Evolutionary conservation across 208 protist species (phyloP).

Genomic region (Trypanosoma caninum): DNA sequence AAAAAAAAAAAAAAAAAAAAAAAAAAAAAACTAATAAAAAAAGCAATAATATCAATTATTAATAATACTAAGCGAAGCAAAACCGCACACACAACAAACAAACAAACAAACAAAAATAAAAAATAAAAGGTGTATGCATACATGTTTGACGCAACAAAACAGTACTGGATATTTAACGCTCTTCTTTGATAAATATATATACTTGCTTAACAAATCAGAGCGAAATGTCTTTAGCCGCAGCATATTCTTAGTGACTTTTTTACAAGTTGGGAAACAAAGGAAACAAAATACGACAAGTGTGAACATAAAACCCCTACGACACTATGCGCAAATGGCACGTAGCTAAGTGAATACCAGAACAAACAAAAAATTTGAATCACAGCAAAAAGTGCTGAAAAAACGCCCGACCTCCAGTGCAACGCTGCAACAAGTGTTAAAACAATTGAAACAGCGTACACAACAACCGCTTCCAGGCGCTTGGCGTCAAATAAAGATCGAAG

Average conservation of each 20-base stretch:
- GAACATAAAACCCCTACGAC: conserved; percentile 34
- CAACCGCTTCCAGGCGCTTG: conserved; percentile 67
- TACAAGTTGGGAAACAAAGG: conserved; percentile 29
- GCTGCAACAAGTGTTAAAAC: conserved; percentile 69
- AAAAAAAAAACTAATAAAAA: not conserved
- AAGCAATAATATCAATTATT: not conserved
- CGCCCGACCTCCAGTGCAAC: conserved; percentile 50
- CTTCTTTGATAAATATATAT: no score
- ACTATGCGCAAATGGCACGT: conserved; percentile 81
- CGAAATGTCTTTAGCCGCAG: no score
- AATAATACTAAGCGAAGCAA: conserved; percentile 6
- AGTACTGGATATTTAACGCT: no score
- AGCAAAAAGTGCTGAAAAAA: conserved; percentile 60
- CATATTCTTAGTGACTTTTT: conserved; percentile 27
- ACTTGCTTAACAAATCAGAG: no score
- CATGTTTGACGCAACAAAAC: not conserved
- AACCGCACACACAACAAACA: not conserved
- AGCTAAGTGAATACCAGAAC: conserved; percentile 90
- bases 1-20: conserved; percentile 5
- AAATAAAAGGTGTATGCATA: not conserved
- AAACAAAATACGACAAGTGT: conserved; percentile 21
- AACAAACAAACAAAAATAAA: not conserved
- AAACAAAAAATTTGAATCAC: conserved; percentile 57
- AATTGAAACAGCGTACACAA: conserved; percentile 64
- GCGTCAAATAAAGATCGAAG: conserved; percentile 78